Base-by-base conservation (phyloP, 2,329 filamentous ascomycete species). In the Colletotrichum coccodes region DNA sequence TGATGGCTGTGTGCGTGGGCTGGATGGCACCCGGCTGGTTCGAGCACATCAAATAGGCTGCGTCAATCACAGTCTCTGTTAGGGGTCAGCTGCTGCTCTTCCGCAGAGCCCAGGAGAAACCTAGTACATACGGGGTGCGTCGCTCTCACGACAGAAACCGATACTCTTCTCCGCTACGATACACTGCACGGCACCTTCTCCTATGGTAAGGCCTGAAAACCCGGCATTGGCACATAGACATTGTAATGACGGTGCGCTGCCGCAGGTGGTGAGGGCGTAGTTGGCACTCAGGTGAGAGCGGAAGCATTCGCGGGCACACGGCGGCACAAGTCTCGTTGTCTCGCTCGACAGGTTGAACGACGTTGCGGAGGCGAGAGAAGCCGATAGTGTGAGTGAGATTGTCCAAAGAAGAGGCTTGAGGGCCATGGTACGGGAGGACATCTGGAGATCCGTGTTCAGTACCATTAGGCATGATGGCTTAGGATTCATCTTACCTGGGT, bases 101-200 rank as follows among this genome's bases (percentile, higher is more conserved):
- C 26, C 26, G n/a, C n/a, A 38, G 40, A 30, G 11, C 26, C 6
- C 32, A 12, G 30, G 34, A 2, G 16, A 2, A 14, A n/a, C 18
- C 16, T 14, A n/a, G 4, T 34, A 76, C 72, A 83, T 75, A 78
- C 84, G 79, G 38, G 76, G 73, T 11, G 77, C 76, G 58, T 87
- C 84, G 12, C 79, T 74, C 3, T 82, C 80, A 5, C 80, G 77
- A 76, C 92, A 94, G 16, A 79, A 79, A 3, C 85, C 85, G 50
- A 84, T 74, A 40, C 78, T 78, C 64, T 76, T 79, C 74, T 88
- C 85, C 8, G 87, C 87, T 9, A 87, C 81, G 38, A 92, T 85
- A 77, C 92, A 94, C 74, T 91, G 87, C 70, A 93, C 79, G 5
- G 89, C 90, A 12, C 86, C 91, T 79, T 94, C 92, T n/a, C 91